These are phyloP conservation scores for Pilobolus umbonatus DNA, from an alignment of 192 early-diverging fungal genomes.

Conservation along the genomic window DNA sequence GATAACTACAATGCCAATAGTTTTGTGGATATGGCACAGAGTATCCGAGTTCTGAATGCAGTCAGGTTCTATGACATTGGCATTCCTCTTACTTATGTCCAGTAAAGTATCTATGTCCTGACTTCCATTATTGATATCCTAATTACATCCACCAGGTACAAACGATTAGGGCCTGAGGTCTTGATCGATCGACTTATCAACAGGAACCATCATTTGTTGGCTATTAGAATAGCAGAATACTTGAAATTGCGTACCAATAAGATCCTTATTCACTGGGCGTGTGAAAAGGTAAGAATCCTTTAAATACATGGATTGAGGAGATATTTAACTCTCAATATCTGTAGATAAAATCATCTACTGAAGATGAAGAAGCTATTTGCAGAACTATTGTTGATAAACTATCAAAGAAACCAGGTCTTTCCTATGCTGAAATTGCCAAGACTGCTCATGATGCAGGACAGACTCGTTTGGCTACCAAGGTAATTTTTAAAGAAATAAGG, in stretches of 20 bases:
- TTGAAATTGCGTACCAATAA: conserved; percentile 72
- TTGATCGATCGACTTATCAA: conserved; percentile 80
- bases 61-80: conserved; percentile 81
- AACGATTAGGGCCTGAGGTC: conserved; percentile 70
- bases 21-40: conserved; percentile 85
- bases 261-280: conserved; percentile 94
- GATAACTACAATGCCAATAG: conserved; percentile 79
- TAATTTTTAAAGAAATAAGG: conserved; percentile 22
- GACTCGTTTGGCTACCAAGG: conserved; percentile 77
- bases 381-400: conserved; percentile 77
- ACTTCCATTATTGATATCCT: neutral
- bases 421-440: conserved; percentile 90
- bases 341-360: conserved; percentile 72
- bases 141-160: conserved; percentile 45
- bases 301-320: neutral
- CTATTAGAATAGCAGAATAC: conserved; percentile 80
- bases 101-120: conserved; percentile 48
- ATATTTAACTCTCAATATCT: conserved; percentile 12
- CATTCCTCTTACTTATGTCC: conserved; percentile 82
- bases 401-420: conserved; percentile 63
- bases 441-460: conserved; percentile 83
- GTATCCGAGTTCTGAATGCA: conserved; percentile 84
- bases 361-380: conserved; percentile 86
- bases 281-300: conserved; percentile 67
- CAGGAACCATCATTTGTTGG: conserved; percentile 81